phyloP scores from a whole-genome alignment of 805 yeast species.

The Priceomyces melissophilus region DNA sequence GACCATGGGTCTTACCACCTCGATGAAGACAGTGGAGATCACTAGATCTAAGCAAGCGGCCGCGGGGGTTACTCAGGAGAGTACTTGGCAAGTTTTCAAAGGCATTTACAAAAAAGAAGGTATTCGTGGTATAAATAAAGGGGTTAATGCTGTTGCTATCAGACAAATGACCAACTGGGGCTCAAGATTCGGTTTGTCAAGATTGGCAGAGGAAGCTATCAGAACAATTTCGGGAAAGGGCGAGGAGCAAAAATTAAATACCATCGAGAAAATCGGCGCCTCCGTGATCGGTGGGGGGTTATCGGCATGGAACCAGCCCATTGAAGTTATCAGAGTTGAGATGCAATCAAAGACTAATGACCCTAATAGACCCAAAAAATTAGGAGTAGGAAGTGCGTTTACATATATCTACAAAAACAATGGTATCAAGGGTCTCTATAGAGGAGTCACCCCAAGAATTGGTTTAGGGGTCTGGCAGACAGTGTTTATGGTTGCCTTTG shows the following conservation, averaged over 20 bases:
- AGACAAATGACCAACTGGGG: slow-evolving; percentile 99
- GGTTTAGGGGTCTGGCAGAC: slow-evolving; percentile 98
- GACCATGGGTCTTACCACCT: slow-evolving; percentile 97
- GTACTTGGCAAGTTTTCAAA: slow-evolving; percentile 81
- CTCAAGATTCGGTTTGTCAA: slow-evolving; percentile 87
- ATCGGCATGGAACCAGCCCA: slow-evolving; percentile 98
- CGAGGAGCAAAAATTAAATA: slow-evolving; percentile 56
- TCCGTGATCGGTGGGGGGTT: slow-evolving; percentile 95
- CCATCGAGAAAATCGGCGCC: slow-evolving; percentile 78
- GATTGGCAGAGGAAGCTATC: slow-evolving; percentile 86
- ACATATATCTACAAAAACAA: slow-evolving; percentile 77
- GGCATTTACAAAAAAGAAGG: slow-evolving; percentile 86
- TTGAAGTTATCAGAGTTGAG: slow-evolving; percentile 95
- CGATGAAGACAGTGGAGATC: slow-evolving; percentile 98
- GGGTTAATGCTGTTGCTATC: slow-evolving; percentile 98
- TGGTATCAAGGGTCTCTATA: slow-evolving; percentile 86
- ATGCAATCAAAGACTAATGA: slow-evolving; percentile 95
- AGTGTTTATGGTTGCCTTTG: slow-evolving; percentile 96
- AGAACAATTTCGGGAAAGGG: slow-evolving; percentile 60
- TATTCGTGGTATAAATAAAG: slow-evolving; percentile 90
- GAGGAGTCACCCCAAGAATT: slow-evolving; percentile 96
- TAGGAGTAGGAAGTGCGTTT: slow-evolving; percentile 72
- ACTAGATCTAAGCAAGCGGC: slow-evolving; percentile 76
- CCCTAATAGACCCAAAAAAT: slow-evolving; percentile 92
- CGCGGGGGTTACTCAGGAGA: slow-evolving; percentile 60